Conservation (phyloP, 2,329 filamentous ascomycete species). For the Endothia cerciana region DNA sequence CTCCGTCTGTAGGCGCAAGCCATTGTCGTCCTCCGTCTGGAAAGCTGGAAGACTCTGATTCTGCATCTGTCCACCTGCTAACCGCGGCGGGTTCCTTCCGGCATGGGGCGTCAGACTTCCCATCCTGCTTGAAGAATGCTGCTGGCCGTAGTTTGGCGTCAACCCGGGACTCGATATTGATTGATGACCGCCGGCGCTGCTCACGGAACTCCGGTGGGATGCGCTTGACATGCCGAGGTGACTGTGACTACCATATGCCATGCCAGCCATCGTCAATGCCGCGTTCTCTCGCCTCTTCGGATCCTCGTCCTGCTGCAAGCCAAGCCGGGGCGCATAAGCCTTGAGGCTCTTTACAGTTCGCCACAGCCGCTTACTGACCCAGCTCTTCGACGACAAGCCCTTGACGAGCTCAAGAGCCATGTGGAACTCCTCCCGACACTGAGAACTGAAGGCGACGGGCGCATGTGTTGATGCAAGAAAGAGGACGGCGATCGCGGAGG, state of each 20-base stretch:
- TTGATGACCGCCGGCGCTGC: slow-evolving; percentile 20
- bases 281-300: slow-evolving; percentile 50
- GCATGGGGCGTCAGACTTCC: slow-evolving; percentile 25
- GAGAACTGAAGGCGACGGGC: slow-evolving; percentile 69
- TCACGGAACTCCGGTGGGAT: slow-evolving; percentile 20
- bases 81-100: slow-evolving; percentile 13
- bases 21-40: slow-evolving; percentile 42
- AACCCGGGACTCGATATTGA: slow-evolving; percentile 23
- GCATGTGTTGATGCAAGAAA: slow-evolving; percentile 79
- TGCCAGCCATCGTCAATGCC: slow-evolving; percentile 59
- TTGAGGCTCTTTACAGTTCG: slow-evolving; percentile 72
- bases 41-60: neutral
- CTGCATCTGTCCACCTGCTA: neutral
- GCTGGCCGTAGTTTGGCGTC: neutral
- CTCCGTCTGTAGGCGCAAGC: slow-evolving; percentile 55
- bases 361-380: slow-evolving; percentile 75
- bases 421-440: slow-evolving; percentile 77
- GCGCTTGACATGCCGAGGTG: neutral
- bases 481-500: slow-evolving; percentile 73
- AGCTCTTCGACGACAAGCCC: slow-evolving; percentile 71
- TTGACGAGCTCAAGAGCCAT: slow-evolving; percentile 76
- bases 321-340: slow-evolving; percentile 71
- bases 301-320: slow-evolving; percentile 56
- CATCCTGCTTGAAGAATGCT: slow-evolving; percentile 19
- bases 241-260: slow-evolving; percentile 46